These are phyloP conservation scores for Nakazawaea wyomingensis DNA, from an alignment of 805 yeast species.

Conservation along the genomic window DNA sequence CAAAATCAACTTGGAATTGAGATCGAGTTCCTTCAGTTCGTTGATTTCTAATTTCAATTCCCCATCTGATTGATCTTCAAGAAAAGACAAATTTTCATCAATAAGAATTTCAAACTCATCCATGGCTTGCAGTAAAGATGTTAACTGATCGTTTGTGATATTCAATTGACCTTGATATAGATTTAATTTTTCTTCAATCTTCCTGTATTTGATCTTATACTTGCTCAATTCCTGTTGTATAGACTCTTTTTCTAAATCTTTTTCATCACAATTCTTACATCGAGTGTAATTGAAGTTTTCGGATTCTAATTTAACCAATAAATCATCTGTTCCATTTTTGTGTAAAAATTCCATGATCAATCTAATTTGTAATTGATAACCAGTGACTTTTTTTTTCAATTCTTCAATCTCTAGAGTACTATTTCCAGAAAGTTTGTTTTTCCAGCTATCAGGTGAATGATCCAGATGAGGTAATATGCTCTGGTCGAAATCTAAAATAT, in stretches of 20 bases:
- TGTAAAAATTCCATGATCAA: constrained; percentile 26
- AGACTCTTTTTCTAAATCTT: constrained; percentile 3
- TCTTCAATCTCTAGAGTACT: constrained; percentile 19
- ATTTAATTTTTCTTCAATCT: not conserved
- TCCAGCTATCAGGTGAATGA: constrained; percentile 14
- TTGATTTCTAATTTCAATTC: not conserved
- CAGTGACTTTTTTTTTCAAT: constrained; percentile 26
- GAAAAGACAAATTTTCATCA: not conserved
- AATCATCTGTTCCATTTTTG: constrained; percentile 15
- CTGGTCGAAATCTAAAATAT: constrained; percentile 13
- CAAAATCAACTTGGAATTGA: not conserved
- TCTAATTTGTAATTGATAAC: constrained; percentile 28
- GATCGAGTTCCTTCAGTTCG: not conserved
- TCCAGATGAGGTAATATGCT: constrained; percentile 15
- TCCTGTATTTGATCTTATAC: not conserved
- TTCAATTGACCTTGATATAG: not conserved
- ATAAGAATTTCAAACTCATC: not conserved
- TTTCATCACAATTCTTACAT: constrained; percentile 8
- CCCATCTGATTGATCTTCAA: not conserved
- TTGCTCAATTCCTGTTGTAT: constrained; percentile 3
- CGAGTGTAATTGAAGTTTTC: constrained; percentile 1
- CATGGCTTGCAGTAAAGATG: not conserved
- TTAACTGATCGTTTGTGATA: not conserved
- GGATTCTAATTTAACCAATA: constrained; percentile 8
- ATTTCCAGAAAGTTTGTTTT: not conserved